Evolutionary conservation across 371 early-diverging fungal genomes (phyloP), one percentile per base, ranked within the genome.

Genomic region (Chytridium lagenaria): DNA sequence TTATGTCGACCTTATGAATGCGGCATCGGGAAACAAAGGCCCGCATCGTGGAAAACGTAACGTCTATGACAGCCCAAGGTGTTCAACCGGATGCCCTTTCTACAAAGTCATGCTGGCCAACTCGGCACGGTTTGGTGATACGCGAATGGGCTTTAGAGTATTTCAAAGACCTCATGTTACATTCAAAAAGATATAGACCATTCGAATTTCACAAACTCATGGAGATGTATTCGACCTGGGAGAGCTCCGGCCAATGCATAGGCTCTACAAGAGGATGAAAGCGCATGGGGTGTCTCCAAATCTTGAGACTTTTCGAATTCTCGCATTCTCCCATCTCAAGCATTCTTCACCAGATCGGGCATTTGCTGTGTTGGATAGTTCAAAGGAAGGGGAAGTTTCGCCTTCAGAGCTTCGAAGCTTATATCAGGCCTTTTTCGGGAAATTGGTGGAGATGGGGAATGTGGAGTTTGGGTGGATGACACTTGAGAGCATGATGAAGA

Each of bases 81-180:
- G 36, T 33, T 37, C 16, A 33, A 34, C 61, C 61, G 36, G 61
- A 61, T 37, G 61, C 61, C 19, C 61, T 2, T 37, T 61, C 23
- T 61, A 61, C 61, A 61, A 61, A 23, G 61, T 61, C n/a, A 31
- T 61, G 36, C 61, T 61, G 30, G 37, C 31, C 7, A 37, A 34
- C 19, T 61, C 7, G 2, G 61, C 34, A 5, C 31, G 36, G 23
- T 31, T 12, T 31, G 61, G 61, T 5, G 61, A 61, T 10, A 10
- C 26, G n/a, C 7, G 37, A 10, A n/a, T 61, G 5, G 5, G 61
- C 61, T 3, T 3, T 34, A 12, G 61, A 61, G 26, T 61, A 34
- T 23, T 61, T 61, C 36, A 61, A 61, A 23, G 61, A 61, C 36
- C 61, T 61, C 61, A 28, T 61, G 30, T 34, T 61, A 10, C 61